Conservation (phyloP, 2,329 filamentous ascomycete genomes). For the Fusarium foetens region DNA sequence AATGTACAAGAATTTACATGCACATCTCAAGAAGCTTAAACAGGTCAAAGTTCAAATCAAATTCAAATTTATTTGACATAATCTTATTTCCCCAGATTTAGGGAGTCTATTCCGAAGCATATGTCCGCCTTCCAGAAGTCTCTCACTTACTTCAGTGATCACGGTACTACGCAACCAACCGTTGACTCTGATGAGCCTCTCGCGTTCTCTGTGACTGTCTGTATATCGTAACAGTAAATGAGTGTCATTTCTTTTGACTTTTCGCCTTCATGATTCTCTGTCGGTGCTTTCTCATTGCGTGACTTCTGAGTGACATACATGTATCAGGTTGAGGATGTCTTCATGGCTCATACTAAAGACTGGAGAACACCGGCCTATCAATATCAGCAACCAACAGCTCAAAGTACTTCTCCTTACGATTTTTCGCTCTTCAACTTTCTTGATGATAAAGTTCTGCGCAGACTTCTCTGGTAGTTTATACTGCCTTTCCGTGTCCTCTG, state of each 20-base stretch:
- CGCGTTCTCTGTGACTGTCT: neutral
- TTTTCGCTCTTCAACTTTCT: too few relatives aligned
- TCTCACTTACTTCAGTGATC: neutral
- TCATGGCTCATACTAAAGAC: neutral
- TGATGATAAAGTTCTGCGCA: neutral
- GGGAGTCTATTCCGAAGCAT: neutral
- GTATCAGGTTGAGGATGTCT: neutral
- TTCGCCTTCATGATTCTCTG: neutral
- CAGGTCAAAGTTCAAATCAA: neutral
- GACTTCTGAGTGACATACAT: neutral
- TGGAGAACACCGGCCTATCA: neutral
- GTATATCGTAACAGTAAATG: neutral
- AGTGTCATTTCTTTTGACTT: neutral
- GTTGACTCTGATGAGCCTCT: neutral
- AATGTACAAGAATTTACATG: neutral
- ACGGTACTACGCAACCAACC: neutral
- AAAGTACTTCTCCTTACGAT: rapidly evolving
- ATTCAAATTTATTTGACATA: neutral
- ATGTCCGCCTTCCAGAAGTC: neutral
- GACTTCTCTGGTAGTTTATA: neutral
- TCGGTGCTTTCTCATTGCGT: neutral
- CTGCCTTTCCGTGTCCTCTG: neutral
- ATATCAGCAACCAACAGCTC: neutral
- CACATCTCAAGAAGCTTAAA: neutral
- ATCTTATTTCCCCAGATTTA: neutral